These are phyloP conservation scores for Pilobolus umbonatus DNA, from an alignment of 192 early-diverging fungal species.

Conservation along the genomic window DNA sequence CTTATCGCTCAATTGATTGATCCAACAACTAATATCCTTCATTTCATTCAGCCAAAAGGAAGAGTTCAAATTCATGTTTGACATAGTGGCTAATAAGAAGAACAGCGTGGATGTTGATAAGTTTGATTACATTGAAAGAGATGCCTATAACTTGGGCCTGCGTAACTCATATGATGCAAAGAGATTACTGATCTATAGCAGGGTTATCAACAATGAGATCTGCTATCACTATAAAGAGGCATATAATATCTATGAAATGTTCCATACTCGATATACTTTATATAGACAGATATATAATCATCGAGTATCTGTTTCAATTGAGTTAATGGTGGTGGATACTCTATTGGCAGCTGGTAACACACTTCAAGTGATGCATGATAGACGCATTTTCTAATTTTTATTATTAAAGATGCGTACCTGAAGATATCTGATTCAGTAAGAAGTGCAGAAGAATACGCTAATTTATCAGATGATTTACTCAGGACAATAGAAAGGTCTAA, in stretches of 20 bases:
- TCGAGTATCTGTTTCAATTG: slow-evolving; percentile 71
- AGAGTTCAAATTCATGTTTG: slow-evolving; percentile 75
- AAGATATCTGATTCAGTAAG: slow-evolving; percentile 58
- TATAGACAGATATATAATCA: slow-evolving; percentile 89
- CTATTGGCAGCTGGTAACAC: slow-evolving; percentile 61
- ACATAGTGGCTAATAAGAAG: slow-evolving; percentile 93
- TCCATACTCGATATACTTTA: slow-evolving; percentile 74
- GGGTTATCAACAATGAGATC: slow-evolving; percentile 87
- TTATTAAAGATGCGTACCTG: slow-evolving; percentile 63
- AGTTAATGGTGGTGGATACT: slow-evolving; percentile 89
- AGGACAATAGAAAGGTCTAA: slow-evolving; percentile 62
- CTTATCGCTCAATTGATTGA: too few species aligned
- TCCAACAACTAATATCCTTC: too few species aligned
- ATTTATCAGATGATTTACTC: slow-evolving; percentile 82
- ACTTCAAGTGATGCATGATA: too few species aligned
- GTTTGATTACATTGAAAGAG: slow-evolving; percentile 74
- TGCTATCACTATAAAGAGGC: slow-evolving; percentile 88
- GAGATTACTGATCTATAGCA: slow-evolving; percentile 71
- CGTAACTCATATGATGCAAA: slow-evolving; percentile 44
- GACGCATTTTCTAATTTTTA: background rate
- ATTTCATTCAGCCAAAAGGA: slow-evolving; percentile 29
- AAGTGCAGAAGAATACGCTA: slow-evolving; percentile 59
- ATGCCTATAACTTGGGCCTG: slow-evolving; percentile 76
- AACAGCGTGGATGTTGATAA: slow-evolving; percentile 94
- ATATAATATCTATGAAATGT: slow-evolving; percentile 83